Percentiles rank a stretch among this genome's conserved stretches.
Evolutionary conservation across 2,329 filamentous ascomycete genomes (phyloP).

Genomic region (Acrocalymma vagum): DNA sequence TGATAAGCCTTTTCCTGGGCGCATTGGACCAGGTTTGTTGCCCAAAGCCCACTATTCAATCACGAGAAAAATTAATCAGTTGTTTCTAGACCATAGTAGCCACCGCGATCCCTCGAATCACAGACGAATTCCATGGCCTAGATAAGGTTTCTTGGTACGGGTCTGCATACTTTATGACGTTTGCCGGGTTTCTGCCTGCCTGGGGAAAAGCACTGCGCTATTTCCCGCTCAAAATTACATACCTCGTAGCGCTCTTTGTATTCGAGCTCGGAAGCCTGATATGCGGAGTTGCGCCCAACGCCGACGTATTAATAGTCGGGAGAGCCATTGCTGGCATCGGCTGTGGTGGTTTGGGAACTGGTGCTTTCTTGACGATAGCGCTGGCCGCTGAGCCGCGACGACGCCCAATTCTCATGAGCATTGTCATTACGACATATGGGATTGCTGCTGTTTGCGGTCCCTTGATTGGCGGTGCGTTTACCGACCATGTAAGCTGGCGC

Average conservation of each 20-base stretch:
- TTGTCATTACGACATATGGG: slow-evolving; percentile 31
- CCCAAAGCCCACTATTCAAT: slow-evolving; percentile 51
- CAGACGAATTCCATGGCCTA: slow-evolving; percentile 26
- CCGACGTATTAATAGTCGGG: slow-evolving; percentile 47
- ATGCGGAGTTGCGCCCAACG: slow-evolving; percentile 53
- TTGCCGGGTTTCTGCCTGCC: slow-evolving; percentile 52
- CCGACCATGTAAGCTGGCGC: slow-evolving; percentile 47
- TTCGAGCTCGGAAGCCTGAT: slow-evolving; percentile 65
- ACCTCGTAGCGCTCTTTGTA: slow-evolving; percentile 43
- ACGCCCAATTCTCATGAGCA: slow-evolving; percentile 43
- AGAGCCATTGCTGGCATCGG: slow-evolving; percentile 49
- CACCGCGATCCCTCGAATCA: slow-evolving; percentile 27
- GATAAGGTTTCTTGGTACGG: slow-evolving; percentile 32
- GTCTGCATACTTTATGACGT: slow-evolving; percentile 52
- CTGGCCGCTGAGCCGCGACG: slow-evolving; percentile 49
- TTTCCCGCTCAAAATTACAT: slow-evolving; percentile 47
- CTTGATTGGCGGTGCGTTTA: slow-evolving; percentile 51
- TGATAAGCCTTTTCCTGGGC: slow-evolving; percentile 13
- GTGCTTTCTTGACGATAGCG: slow-evolving; percentile 50
- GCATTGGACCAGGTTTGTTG: slow-evolving; percentile 14
- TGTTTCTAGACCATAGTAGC: slow-evolving; percentile 48
- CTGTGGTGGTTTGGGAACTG: slow-evolving; percentile 43
- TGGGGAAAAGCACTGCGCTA: slow-evolving; percentile 57
- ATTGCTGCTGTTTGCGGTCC: slow-evolving; percentile 47
- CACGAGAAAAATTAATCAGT: slow-evolving; percentile 38